phyloP scores from a whole-genome alignment of 768 basidiomycete genomes.

The Holtermanniella nyarrowii region DNA sequence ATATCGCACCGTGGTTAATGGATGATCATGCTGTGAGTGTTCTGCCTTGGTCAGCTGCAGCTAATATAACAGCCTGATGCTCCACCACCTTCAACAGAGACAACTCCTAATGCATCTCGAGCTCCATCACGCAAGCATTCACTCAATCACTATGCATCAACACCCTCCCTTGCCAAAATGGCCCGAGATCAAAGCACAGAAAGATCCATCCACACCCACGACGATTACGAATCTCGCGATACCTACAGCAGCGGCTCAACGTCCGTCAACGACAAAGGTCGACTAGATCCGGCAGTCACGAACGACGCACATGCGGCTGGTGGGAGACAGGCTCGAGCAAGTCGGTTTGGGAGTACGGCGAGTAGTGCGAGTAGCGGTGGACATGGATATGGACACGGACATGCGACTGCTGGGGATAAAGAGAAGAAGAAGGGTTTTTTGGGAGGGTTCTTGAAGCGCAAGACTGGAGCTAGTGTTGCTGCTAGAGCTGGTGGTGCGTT shows the following conservation, averaged over 20 bases:
- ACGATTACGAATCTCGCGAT: neutral
- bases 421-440: constrained; percentile 38
- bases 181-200: constrained; percentile 9
- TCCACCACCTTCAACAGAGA: neutral
- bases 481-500: constrained; percentile 4
- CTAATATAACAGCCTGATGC: neutral
- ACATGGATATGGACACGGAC: too few species aligned
- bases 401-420: constrained; percentile 5
- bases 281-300: neutral
- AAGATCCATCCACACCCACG: too few species aligned
- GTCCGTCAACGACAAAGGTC: neutral
- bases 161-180: constrained; percentile 22
- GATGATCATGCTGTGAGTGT: constrained; percentile 19
- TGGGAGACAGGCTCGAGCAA: neutral
- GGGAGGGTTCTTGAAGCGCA: constrained; percentile 29
- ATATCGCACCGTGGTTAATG: constrained; percentile 39
- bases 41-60: neutral
- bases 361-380: constrained; percentile 3
- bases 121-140: constrained; percentile 5
- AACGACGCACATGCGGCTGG: neutral
- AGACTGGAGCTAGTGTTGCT: constrained; percentile 16
- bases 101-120: neutral
- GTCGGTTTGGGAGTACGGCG: constrained; percentile 23
- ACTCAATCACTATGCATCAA: constrained; percentile 20
- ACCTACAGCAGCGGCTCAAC: neutral